Base-by-base conservation (phyloP, 2,329 filamentous ascomycete species). In the Tothia fuscella region DNA sequence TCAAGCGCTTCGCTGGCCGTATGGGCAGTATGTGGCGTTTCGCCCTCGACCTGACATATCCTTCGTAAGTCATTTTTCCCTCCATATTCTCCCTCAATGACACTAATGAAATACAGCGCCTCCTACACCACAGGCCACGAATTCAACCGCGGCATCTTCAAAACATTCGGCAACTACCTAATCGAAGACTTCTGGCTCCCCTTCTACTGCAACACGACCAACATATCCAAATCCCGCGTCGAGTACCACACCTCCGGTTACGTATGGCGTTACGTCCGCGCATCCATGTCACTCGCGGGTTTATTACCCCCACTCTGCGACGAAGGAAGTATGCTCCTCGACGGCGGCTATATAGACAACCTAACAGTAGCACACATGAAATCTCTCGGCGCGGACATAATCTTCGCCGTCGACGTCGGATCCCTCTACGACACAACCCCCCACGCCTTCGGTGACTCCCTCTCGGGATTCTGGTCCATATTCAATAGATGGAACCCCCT, bases 11-110 rank as follows among this genome's bases (percentile, higher is more conserved):
- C 59, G 77, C 91, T 0, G 88, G 91, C 4, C 82, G 93, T n/a
- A 98, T 98, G 93, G 86, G 85, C 33, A 96, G 89, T 61, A 85
- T 96, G 64, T 98, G 91, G 91, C 78, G 91, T n/a, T 95, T 98
- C 58, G 88, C 88, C 1, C 69, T 98, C 3, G 91, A 98, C 56
- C 63, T 98, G 52, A 98, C 91, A 0, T 98, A 98, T 58, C 91
- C 91, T 0, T 91, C 89, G 60, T 63, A 57, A 54, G 61, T 55
- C n/a, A n/a, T 13, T 14, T 24, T n/a, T 3, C 12, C 16, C 13
- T 9, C 5, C 26, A 4, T 25, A 20, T 12, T 41, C 20, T 42
- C 33, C 33, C 17, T 42, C 22, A 10, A 4, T 26, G 17, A 13
- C 1, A 13, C 12, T 14, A 12, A n/a, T 20, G 19, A 42, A 28